Base-by-base conservation (phyloP, 1,139 yeast genomes). In the Magnusiomyces sp. region DNA sequence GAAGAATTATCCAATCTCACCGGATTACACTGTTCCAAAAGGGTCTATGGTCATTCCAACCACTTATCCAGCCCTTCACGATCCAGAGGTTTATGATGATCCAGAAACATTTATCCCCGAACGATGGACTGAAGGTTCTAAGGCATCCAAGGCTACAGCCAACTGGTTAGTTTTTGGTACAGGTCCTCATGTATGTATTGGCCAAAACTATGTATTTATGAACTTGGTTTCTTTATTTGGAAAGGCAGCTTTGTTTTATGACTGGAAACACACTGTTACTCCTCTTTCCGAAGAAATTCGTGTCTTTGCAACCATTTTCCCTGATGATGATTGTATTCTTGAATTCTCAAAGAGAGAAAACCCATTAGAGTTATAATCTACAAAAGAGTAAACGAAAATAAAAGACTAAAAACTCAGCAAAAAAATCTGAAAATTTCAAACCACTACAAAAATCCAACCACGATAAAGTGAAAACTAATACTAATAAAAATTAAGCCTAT, bases 1-100 rank as follows among this genome's bases (percentile, higher is more conserved):
- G 75, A 74, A 88, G 67, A 71, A 75, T 14, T 92, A 85, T 75
- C 95, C 95, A 46, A 81, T 92, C 48, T 77, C 90, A 40, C 82
- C 83, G 14, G 77, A 75, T 47, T 92, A 92, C 70, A 81, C 92
- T 33, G 95, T 89, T 47, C 98, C 98, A 65, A 90, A 89, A 72
- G 97, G 97, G 45, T 76, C 97, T 36, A 92, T 92, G 98, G 76
- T 92, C 59, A 87, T 92, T 60, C 97, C 98, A 53, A 86, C 97
- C 2, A 72, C 89, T 59, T 94, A 92, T 67, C 97, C 97, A 27
- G 87, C 97, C 19, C 77, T 92, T 64, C 98, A 92, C 65, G 98
- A 92, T 65, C 96, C 97, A 36, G 97, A 89, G 71, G 95, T 86
- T 49, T 92, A 89, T 66, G 94, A 87, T 50, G 78, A 88, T 59